Evolutionary conservation across 2,329 filamentous ascomycete species (phyloP).

Genomic region (Conoideocrella luteorostrata): DNA sequence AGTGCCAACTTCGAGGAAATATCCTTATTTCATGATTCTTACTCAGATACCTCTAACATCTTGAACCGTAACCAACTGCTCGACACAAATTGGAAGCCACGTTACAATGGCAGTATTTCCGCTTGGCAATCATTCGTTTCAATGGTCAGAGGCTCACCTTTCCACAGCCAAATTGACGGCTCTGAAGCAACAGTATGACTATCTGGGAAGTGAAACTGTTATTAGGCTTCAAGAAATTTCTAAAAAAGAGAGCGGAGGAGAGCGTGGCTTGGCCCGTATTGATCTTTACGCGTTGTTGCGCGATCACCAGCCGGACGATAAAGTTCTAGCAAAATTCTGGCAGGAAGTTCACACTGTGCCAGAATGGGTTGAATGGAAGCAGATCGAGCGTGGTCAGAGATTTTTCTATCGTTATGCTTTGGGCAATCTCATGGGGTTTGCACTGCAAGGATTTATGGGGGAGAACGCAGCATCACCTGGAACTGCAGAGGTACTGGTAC

Average conservation of each 20-base stretch:
- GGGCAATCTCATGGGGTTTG: conserved; percentile 48
- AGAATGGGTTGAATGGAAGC: conserved; percentile 61
- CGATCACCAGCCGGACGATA: conserved; percentile 6
- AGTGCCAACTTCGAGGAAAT: no score
- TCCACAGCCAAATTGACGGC: conserved; percentile 9
- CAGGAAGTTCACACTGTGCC: conserved; percentile 52
- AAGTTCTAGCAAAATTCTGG: conserved; percentile 44
- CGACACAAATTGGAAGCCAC: not conserved
- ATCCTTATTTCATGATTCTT: no score
- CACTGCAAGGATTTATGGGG: conserved; percentile 30
- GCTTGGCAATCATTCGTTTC: conserved; percentile 15
- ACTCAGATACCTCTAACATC: not conserved
- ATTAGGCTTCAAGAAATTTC: conserved; percentile 12
- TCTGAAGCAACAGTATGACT: conserved; percentile 15
- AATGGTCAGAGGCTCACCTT: conserved; percentile 16
- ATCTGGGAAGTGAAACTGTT: conserved; percentile 13
- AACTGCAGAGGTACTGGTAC: conserved; percentile 56
- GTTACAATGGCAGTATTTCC: no score
- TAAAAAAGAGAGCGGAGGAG: not conserved
- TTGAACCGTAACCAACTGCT: not conserved
- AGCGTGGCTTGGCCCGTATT: not conserved
- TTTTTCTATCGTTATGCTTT: conserved; percentile 59
- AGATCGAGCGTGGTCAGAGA: conserved; percentile 57
- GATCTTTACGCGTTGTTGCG: conserved; percentile 11
- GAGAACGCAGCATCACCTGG: conserved; percentile 42